Conservation (phyloP, 148 eudicot species). For the Rhododendron kiyosumense region DNA sequence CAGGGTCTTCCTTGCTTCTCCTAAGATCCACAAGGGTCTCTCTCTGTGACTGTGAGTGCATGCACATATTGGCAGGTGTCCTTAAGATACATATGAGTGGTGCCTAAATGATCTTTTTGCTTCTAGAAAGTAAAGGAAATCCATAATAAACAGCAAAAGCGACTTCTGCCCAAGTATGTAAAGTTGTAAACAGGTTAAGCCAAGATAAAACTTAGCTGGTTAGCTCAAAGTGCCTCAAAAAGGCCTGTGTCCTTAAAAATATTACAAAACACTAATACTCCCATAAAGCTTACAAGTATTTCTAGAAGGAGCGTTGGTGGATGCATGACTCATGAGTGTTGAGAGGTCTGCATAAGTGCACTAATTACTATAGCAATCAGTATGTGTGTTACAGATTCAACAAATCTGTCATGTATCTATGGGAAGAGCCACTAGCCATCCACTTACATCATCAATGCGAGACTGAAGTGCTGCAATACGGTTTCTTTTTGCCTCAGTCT, state of each 20-base stretch:
- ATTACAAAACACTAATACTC: not conserved
- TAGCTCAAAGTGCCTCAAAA: not conserved
- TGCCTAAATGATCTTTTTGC: not conserved
- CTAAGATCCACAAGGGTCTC: not conserved
- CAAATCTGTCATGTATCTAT: not conserved
- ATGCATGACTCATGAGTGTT: not conserved
- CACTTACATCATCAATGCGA: conserved; percentile 62
- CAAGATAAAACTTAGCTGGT: not conserved
- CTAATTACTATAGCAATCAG: not conserved
- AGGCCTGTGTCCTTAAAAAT: not conserved
- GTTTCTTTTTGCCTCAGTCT: conserved; percentile 57
- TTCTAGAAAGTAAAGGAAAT: not conserved
- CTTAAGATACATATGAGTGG: not conserved
- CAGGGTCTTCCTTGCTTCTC: not conserved
- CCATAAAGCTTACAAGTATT: not conserved
- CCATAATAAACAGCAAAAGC: not conserved
- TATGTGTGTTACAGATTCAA: not conserved
- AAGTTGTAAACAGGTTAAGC: not conserved
- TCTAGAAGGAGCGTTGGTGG: not conserved
- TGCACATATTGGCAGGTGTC: not conserved
- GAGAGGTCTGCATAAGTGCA: not conserved
- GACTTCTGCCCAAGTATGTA: not conserved
- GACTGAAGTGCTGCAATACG: conserved; percentile 54
- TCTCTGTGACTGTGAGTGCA: not conserved
- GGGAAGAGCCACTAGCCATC: not conserved